Evolutionary conservation across 768 basidiomycete genomes (phyloP).

Genomic region (Serendipita sp.): DNA sequence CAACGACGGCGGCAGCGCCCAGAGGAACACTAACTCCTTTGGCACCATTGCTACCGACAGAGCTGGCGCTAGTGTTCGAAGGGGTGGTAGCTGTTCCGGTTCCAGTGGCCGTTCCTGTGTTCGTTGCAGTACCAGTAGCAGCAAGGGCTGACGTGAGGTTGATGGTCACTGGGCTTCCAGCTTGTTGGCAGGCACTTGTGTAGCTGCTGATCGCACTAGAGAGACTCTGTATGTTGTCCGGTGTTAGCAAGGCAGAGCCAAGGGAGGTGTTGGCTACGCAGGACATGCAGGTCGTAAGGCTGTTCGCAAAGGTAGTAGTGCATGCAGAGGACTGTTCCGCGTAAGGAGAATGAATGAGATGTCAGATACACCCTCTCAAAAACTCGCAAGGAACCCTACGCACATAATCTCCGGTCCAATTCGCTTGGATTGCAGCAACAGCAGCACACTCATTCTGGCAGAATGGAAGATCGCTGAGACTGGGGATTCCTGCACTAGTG

Average conservation of each 20-base stretch:
- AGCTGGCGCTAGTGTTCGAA: neutral
- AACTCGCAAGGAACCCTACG: neutral
- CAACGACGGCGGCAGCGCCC: neutral
- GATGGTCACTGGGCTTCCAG: neutral
- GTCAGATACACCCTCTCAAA: neutral
- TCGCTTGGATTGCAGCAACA: neutral
- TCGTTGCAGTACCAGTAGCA: neutral
- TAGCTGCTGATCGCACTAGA: neutral
- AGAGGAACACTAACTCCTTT: neutral
- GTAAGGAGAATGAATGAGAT: neutral
- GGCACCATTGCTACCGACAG: neutral
- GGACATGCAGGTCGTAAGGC: neutral
- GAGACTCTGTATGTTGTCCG: neutral
- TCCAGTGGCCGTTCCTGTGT: neutral
- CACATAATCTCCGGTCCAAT: slow-evolving; percentile 1
- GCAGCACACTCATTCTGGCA: slow-evolving; percentile 1
- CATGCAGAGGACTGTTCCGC: neutral
- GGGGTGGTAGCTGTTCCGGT: neutral
- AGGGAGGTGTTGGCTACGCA: neutral
- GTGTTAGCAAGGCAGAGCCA: neutral
- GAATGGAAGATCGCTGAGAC: neutral
- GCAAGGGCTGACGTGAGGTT: neutral
- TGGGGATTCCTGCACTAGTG: neutral
- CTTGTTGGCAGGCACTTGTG: neutral
- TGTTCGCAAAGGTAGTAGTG: slow-evolving; percentile 1